Evolutionary conservation across 371 early-diverging fungal species (phyloP), one percentile per base, ranked within the genome.

Genomic region (Apophysomyces ossiformis): DNA sequence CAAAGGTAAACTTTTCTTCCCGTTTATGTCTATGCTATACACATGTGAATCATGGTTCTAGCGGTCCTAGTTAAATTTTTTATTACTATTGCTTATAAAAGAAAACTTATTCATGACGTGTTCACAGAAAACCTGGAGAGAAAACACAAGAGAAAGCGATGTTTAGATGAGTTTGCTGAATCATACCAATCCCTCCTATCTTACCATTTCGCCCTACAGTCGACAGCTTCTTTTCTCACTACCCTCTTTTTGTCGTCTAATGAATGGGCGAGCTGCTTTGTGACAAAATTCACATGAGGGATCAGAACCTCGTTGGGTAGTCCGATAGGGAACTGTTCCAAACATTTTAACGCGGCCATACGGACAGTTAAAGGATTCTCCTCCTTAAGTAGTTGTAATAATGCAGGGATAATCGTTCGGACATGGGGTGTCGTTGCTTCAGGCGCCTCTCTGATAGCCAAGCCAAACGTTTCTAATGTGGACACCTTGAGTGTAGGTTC

Each of bases 161-260:
- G 39, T 37, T 35, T n/a, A 12, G n/a, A 7, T 37, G 58, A 38
- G 36, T n/a, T 57, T 57, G 57, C 5, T 26, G 37, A 15, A 58
- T 13, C 4, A 37, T 13, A 7, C 41, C 13, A 47, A 58, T 41
- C 16, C 47, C 18, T 9, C 7, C n/a, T 47, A 26, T 37, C 70
- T 59, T 81, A 95, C 97, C 97, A 98, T 67, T 87, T 88, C 66
- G 86, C 89, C 64, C 95, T 76, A 50, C 95, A 91, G 61, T 92
- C 89, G 5, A 93, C 95, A 0, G 96, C 98, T 69, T 92, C 93
- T 60, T 86, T 85, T 68, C 98, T 78, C 15, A 98, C 97, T 37
- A 89, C 60, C 38, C 96, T 86, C 81, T 96, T 96, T 36, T 76
- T 89, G 68, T 98, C 98, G 72, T 96, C 96, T 66, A 96, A 69